phyloP scores from a whole-genome alignment of 2,329 filamentous ascomycete genomes.

The Fusarium guadeloupense region DNA sequence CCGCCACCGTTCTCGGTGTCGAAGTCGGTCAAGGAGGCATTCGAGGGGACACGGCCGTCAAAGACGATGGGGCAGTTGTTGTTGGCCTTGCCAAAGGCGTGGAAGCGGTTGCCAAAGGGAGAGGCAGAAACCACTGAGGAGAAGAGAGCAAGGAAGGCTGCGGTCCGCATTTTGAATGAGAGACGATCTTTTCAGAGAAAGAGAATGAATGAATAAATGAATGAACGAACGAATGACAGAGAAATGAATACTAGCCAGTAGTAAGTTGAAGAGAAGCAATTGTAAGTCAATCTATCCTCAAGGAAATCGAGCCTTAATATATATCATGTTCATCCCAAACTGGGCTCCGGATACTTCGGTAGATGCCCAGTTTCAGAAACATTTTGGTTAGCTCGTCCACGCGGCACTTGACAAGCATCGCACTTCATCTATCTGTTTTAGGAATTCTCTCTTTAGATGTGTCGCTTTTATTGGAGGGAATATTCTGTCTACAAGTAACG shows the following conservation, averaged over 20 bases:
- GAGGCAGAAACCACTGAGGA: constrained; percentile 30
- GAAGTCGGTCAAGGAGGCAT: constrained; percentile 52
- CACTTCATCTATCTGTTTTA: neutral
- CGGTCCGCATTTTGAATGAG: constrained; percentile 27
- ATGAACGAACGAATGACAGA: constrained; percentile 16
- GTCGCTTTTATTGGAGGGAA: constrained; percentile 28
- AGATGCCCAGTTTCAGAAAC: constrained; percentile 9
- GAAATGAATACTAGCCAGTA: constrained; percentile 34
- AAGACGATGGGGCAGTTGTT: constrained; percentile 51
- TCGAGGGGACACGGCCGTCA: constrained; percentile 56
- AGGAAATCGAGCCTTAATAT: neutral
- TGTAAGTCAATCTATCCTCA: neutral
- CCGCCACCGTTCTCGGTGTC: constrained; percentile 50
- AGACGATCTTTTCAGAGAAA: constrained; percentile 1
- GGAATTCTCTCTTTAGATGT: neutral
- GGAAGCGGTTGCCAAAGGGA: constrained; percentile 14
- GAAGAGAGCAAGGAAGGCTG: constrained; percentile 26
- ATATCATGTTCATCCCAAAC: neutral
- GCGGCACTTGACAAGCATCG: constrained; percentile 20
- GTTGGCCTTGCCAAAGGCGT: constrained; percentile 2
- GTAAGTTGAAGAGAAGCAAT: constrained; percentile 12
- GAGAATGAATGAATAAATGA: constrained; percentile 15
- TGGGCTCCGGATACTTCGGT: constrained; percentile 22
- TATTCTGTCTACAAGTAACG: neutral
- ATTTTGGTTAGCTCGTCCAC: neutral